Conservation (phyloP, 192 early-diverging fungal genomes). For the Backusella circina region DNA sequence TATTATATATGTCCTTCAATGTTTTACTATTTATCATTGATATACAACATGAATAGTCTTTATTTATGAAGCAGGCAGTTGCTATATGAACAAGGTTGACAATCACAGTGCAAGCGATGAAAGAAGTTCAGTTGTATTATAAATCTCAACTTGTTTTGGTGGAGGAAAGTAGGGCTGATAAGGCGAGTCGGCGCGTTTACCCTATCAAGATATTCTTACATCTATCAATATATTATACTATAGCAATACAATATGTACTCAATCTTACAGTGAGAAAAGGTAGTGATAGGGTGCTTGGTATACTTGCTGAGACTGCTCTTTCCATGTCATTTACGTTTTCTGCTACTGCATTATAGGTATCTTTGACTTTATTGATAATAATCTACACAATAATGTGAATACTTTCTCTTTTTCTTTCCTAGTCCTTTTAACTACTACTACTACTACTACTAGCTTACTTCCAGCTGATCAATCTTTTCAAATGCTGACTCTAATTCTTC, state of each 20-base stretch:
- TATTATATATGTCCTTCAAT: too few species aligned
- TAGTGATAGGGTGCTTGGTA: not conserved
- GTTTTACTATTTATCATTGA: too few species aligned
- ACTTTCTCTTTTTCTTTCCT: too few species aligned
- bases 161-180: constrained; percentile 18
- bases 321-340: constrained; percentile 14
- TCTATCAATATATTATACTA: not conserved
- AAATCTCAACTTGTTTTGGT: constrained; percentile 8
- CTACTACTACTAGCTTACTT: constrained; percentile 6
- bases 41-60: too few species aligned
- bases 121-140: constrained; percentile 1
- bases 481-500: constrained; percentile 5
- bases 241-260: not conserved
- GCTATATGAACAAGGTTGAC: too few species aligned
- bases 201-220: not conserved
- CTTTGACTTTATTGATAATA: constrained; percentile 7
- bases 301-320: constrained; percentile 4
- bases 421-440: too few species aligned
- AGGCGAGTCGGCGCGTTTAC: not conserved
- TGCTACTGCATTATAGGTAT: constrained; percentile 18
- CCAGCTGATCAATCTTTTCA: constrained; percentile 15
- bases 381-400: not conserved
- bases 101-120: constrained; percentile 2
- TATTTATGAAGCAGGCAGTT: too few species aligned
- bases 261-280: constrained; percentile 2